Percentiles rank a stretch among this genome's conserved stretches.
Evolutionary conservation across 208 protist genomes (phyloP).

Genomic region (Perkinsela sp.): DNA sequence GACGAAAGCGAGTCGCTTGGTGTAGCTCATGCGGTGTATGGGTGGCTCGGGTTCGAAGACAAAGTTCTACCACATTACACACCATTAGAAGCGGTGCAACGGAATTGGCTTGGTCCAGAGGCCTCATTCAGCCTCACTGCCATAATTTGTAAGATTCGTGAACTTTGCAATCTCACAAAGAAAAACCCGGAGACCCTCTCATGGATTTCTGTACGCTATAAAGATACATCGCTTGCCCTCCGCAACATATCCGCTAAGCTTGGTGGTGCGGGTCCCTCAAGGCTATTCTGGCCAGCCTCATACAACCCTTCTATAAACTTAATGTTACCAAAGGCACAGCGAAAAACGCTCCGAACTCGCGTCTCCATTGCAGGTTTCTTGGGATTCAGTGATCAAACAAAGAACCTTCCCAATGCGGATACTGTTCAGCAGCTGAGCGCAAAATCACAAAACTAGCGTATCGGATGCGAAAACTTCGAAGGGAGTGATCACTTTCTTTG

Average conservation of each 20-base stretch:
- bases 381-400: too few species aligned
- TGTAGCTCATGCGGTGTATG: conserved; percentile 34
- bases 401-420: too few species aligned
- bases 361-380: conserved; percentile 40
- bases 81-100: conserved; percentile 50
- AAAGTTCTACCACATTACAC: conserved; percentile 52
- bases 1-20: conserved; percentile 30
- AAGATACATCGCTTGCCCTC: conserved; percentile 35
- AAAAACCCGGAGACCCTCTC: conserved; percentile 58
- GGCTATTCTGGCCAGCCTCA: conserved; percentile 28
- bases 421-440: too few species aligned
- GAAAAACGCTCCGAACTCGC: conserved; percentile 25
- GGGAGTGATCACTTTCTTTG: too few species aligned
- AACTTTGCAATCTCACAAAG: conserved; percentile 52
- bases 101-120: conserved; percentile 54
- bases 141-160: conserved; percentile 52
- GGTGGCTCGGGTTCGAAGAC: conserved; percentile 51
- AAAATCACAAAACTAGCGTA: too few species aligned
- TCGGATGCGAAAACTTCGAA: too few species aligned
- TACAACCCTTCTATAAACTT: conserved; percentile 52
- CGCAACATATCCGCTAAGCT: conserved; percentile 48
- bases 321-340: conserved; percentile 39
- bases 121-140: conserved; percentile 40
- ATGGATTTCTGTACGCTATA: conserved; percentile 33
- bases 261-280: conserved; percentile 37